phyloP scores from a whole-genome alignment of 352 stramenopile species.

The Elongisporangium prolatum region DNA sequence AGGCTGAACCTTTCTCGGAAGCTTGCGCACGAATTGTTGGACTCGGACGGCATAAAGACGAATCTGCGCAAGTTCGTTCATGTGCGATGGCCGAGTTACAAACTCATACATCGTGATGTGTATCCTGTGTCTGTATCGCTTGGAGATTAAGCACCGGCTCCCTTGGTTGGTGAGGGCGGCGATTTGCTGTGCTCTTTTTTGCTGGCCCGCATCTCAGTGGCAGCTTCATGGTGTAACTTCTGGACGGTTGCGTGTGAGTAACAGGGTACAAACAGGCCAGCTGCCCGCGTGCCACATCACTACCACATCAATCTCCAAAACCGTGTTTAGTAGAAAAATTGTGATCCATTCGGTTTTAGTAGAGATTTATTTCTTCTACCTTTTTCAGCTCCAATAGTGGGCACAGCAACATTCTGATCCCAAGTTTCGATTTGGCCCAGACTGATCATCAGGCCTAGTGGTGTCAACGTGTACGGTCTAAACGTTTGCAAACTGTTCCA shows the following conservation, averaged over 20 bases:
- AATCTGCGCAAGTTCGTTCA: background rate
- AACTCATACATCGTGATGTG: background rate
- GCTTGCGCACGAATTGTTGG: background rate
- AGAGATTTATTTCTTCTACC: too few species aligned
- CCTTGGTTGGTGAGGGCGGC: background rate
- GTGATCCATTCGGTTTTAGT: too few species aligned
- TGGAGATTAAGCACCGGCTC: background rate
- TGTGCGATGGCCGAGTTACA: background rate
- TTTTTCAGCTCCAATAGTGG: too few species aligned
- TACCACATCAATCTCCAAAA: background rate
- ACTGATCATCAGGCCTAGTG: too few species aligned
- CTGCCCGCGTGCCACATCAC: background rate
- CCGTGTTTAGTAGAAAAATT: background rate
- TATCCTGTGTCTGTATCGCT: background rate
- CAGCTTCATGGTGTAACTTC: background rate
- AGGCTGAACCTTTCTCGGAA: background rate
- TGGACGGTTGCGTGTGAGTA: background rate
- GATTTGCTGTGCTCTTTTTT: background rate
- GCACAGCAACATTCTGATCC: too few species aligned
- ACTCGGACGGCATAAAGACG: background rate
- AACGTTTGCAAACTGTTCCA: too few species aligned
- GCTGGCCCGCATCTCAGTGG: background rate
- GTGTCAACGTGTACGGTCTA: too few species aligned
- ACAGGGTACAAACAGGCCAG: background rate
- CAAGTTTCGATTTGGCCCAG: too few species aligned